Evolutionary conservation across 257 asterid species (phyloP).

Genomic region (Salvia splendens): DNA sequence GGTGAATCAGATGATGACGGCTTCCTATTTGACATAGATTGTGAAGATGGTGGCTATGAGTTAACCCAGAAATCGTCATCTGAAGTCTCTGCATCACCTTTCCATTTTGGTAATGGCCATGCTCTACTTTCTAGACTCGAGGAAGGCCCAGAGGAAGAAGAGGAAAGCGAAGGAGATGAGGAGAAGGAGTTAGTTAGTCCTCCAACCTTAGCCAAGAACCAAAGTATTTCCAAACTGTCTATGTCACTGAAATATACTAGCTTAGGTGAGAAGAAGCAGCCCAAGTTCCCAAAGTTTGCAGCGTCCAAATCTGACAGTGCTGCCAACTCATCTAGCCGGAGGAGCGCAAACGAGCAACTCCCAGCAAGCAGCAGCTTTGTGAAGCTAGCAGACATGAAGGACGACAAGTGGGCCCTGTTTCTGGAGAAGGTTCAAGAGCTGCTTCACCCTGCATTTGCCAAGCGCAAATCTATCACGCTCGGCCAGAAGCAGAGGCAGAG

Average conservation of each 20-base stretch:
- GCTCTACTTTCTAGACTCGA: constrained; percentile 65
- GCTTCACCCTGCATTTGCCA: constrained; percentile 68
- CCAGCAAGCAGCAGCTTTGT: constrained; percentile 76
- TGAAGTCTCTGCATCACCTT: constrained; percentile 41
- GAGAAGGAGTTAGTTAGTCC: constrained; percentile 35
- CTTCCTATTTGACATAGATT: constrained; percentile 74
- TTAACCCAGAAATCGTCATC: constrained; percentile 38
- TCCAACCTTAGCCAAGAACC: constrained; percentile 36
- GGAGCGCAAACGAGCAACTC: constrained; percentile 96
- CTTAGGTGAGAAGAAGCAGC: constrained; percentile 65
- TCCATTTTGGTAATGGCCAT: constrained; percentile 51
- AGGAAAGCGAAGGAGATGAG: constrained; percentile 53
- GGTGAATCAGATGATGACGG: constrained; percentile 48
- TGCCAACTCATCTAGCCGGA: constrained; percentile 63
- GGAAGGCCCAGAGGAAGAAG: constrained; percentile 70
- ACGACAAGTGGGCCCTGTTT: constrained; percentile 78
- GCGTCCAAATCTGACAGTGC: constrained; percentile 52
- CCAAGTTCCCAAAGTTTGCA: constrained; percentile 46
- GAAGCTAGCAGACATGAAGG: constrained; percentile 85
- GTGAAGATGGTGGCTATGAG: constrained; percentile 58
- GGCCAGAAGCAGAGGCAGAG: constrained; percentile 87
- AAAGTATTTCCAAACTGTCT: constrained; percentile 52
- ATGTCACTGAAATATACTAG: constrained; percentile 53
- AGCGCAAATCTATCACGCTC: constrained; percentile 54
- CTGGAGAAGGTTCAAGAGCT: constrained; percentile 81